Percentiles rank a stretch among this genome's conserved stretches.
Evolutionary conservation across 2,329 filamentous ascomycete species (phyloP).

Genomic region (Mariannaea sp.): DNA sequence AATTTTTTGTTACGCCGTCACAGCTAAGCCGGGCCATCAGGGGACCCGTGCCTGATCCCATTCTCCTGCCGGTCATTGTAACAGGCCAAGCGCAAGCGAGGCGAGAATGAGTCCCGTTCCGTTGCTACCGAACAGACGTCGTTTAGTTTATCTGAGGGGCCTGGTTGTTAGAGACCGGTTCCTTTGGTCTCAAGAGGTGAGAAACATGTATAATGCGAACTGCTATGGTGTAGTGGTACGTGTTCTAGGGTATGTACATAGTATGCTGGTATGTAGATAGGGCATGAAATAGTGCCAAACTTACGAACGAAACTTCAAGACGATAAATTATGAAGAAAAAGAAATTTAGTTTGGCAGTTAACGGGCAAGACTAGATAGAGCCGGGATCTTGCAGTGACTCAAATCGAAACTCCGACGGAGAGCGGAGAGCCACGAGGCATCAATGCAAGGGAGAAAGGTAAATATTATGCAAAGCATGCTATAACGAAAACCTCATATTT

Average conservation of each 20-base stretch:
- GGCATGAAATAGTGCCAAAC: too few relatives aligned
- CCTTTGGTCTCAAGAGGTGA: background rate
- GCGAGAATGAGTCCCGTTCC: conserved; percentile 10
- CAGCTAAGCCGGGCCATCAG: background rate
- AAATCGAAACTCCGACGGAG: background rate
- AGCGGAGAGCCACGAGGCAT: background rate
- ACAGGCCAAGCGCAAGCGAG: conserved; percentile 16
- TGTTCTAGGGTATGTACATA: too few relatives aligned
- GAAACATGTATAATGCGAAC: background rate
- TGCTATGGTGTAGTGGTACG: background rate
- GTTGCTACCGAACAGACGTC: conserved; percentile 27
- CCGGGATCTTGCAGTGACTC: background rate
- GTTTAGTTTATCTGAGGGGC: conserved; percentile 26
- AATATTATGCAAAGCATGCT: background rate
- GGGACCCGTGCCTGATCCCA: conserved; percentile 1
- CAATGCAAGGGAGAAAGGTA: background rate
- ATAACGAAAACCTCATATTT: background rate
- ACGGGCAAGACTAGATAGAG: too few relatives aligned
- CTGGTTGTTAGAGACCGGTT: conserved; percentile 3
- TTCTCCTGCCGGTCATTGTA: conserved; percentile 22
- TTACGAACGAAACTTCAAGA: background rate
- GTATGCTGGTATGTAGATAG: background rate
- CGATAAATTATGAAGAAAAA: background rate
- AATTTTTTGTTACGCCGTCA: conserved; percentile 8
- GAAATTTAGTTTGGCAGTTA: too few relatives aligned